Evolutionary conservation across 148 eudicot genomes (phyloP), one percentile per base, ranked within the genome.

Genomic region (Camellia lanceoleosa): DNA sequence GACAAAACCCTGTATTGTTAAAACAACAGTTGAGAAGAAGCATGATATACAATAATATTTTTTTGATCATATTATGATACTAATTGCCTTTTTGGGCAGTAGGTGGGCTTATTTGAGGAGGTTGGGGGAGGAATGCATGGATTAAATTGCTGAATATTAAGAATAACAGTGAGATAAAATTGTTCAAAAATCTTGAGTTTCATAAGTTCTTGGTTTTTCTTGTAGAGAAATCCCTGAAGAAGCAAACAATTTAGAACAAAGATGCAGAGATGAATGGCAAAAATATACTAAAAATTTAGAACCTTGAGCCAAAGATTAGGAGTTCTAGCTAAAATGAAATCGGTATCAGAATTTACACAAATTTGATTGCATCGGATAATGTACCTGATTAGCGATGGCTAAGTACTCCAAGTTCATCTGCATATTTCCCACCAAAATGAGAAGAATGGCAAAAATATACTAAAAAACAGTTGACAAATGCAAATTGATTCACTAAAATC

Each of bases 331-430:
- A 15, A 69, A 78, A 60, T 14, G 18, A 78, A 68, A 77, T 23
- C 44, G 60, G 44, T 18, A 79, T n/a, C n/a, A 59, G 8, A 58
- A 58, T 69, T 18, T 44, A 59, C 52, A 67, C 56, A 9, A 54
- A 58, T 42, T 56, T 38, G 13, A 41, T 5, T 5, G 42, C 75
- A 73, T 75, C 71, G 63, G 60, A 85, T 79, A 6, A 76, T 78
- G 44, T 80, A 95, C 98, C 98, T 95, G 98, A 85, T 90, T 93
- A 83, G 93, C 98, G 73, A 95, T 80, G 68, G 98, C 92, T 85
- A 93, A 90, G 85, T 88, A 95, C 85, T 95, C 98, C 94, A 95
- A 89, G 86, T 95, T 95, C 97, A 95, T 95, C 98, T 95, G 97
- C 88, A 90, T 56, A 59, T 76, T 86, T 78, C 47, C 83, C 49